Conservation (phyloP, 2,329 filamentous ascomycete genomes). For the Neofusicoccum cordaticola region DNA sequence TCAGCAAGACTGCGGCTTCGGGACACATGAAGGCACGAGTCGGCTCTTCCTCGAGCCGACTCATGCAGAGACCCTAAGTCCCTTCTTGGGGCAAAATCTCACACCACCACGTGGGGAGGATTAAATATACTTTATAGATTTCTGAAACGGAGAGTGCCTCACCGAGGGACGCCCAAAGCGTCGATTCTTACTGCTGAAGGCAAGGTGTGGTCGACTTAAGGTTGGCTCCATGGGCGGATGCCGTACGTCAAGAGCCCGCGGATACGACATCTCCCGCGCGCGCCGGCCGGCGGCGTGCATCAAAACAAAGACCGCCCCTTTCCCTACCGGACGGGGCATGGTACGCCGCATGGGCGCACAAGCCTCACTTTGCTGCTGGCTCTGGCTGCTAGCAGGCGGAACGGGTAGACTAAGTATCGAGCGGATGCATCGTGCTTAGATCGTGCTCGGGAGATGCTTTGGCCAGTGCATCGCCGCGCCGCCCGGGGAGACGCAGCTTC, state of each 20-base stretch:
- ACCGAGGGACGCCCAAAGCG: background rate
- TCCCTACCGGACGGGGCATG: conserved; percentile 1
- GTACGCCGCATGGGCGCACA: conserved; percentile 13
- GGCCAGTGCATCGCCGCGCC: conserved; percentile 4
- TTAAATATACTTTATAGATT: conserved; percentile 1
- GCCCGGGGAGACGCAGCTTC: conserved; percentile 6
- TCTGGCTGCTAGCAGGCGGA: conserved; percentile 3
- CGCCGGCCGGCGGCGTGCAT: conserved; percentile 13
- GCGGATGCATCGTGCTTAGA: conserved; percentile 12
- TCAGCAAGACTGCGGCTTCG: background rate
- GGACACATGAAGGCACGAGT: background rate
- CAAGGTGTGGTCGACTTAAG: conserved; percentile 13
- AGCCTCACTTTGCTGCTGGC: conserved; percentile 12
- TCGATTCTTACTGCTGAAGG: background rate
- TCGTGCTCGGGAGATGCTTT: conserved; percentile 14
- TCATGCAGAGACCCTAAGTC: background rate
- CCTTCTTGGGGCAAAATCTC: background rate
- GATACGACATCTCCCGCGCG: conserved; percentile 9
- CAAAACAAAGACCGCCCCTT: background rate
- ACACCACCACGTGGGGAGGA: conserved; percentile 4
- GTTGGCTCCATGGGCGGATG: conserved; percentile 10
- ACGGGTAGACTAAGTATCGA: conserved; percentile 6
- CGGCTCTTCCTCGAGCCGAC: background rate
- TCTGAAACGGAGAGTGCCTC: conserved; percentile 2
- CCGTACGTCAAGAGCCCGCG: conserved; percentile 7